These are phyloP conservation scores for Globisporangium nunn DNA, from an alignment of 352 stramenopile genomes.

Conservation along the genomic window DNA sequence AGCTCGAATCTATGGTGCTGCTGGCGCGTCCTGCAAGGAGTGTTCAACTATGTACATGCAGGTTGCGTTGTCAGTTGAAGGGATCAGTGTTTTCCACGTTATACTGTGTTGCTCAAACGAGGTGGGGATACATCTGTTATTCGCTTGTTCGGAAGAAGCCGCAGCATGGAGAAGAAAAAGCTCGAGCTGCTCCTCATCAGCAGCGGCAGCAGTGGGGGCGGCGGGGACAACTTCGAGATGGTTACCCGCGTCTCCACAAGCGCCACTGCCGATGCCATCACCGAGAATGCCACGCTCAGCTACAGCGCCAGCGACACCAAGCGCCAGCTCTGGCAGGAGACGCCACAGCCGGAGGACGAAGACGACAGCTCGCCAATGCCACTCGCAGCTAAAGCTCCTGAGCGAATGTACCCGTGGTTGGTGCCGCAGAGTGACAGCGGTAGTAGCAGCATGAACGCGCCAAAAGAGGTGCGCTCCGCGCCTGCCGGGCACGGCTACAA, in stretches of 20 bases:
- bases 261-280: not conserved
- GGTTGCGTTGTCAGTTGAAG: no score
- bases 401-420: constrained; percentile 1
- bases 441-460: no score
- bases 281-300: not conserved
- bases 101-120: no score
- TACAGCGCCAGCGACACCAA: not conserved
- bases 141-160: not conserved
- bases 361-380: not conserved
- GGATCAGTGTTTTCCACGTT: no score
- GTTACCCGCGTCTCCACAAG: not conserved
- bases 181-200: not conserved
- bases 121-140: no score
- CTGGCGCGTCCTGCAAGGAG: no score
- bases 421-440: not conserved
- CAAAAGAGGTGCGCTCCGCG: constrained; percentile 8
- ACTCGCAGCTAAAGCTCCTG: not conserved
- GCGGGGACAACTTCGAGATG: not conserved
- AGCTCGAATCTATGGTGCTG: no score
- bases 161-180: not conserved
- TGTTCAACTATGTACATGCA: no score
- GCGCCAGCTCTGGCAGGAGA: not conserved
- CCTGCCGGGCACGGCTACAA: constrained; percentile 2
- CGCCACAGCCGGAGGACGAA: constrained; percentile 1
- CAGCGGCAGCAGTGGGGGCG: not conserved